Conservation (phyloP, 1,139 yeast genomes). For the Saccharomyces uvarum region DNA sequence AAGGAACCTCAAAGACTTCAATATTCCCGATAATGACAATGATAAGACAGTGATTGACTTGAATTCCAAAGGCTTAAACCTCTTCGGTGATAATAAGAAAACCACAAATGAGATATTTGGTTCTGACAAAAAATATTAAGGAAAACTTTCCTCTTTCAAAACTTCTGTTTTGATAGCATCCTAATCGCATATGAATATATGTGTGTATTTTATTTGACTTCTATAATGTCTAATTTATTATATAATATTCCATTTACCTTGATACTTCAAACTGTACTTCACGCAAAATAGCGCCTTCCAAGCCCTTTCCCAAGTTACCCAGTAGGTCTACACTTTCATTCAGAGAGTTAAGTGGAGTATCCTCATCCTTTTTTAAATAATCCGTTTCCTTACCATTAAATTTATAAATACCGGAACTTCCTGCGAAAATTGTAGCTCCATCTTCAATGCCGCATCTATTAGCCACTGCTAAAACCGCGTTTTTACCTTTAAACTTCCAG, state of each 20-base stretch:
- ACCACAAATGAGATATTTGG: neutral
- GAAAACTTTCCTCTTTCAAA: neutral
- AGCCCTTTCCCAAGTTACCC: slow-evolving; percentile 53
- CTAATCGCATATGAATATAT: neutral
- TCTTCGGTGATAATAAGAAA: neutral
- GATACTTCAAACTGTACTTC: slow-evolving; percentile 34
- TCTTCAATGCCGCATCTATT: slow-evolving; percentile 74
- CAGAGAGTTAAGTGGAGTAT: slow-evolving; percentile 23
- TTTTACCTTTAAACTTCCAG: slow-evolving; percentile 24
- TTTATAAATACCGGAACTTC: slow-evolving; percentile 60
- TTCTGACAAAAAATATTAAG: neutral
- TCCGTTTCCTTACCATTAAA: slow-evolving; percentile 37
- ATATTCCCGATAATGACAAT: neutral
- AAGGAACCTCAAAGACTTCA: neutral
- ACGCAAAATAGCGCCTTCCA: slow-evolving; percentile 53
- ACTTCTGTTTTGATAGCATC: neutral
- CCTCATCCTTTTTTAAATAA: slow-evolving; percentile 23
- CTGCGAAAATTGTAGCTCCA: slow-evolving; percentile 47
- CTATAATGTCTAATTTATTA: neutral
- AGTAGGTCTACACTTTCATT: slow-evolving; percentile 47
- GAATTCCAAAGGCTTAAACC: neutral
- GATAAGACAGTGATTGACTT: neutral
- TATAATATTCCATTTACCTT: neutral
- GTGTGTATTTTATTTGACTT: neutral
- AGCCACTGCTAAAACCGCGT: slow-evolving; percentile 22